These are phyloP conservation scores for Botrytis squamosa DNA, from an alignment of 2,329 filamentous ascomycete genomes.

Conservation along the genomic window DNA sequence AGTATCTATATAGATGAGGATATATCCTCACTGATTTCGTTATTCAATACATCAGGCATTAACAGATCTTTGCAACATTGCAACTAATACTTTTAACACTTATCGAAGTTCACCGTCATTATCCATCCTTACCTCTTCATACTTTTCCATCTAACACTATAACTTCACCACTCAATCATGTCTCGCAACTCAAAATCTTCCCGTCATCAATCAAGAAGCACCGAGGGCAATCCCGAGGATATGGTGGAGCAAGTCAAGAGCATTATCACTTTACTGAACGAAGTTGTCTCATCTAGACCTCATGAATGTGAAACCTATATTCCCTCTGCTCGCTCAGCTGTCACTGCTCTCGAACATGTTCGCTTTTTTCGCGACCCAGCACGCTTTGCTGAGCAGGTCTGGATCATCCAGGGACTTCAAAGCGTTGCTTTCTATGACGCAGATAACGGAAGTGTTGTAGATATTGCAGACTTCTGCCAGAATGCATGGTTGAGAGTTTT, in stretches of 20 bases:
- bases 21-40: neutral
- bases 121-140: neutral
- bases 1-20: constrained; percentile 11
- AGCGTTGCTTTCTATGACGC: constrained; percentile 50
- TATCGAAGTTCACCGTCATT: neutral
- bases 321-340: constrained; percentile 43
- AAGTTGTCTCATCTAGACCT: constrained; percentile 31
- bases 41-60: neutral
- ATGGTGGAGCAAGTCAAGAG: constrained; percentile 35
- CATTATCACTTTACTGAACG: constrained; percentile 34
- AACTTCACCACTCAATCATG: constrained; percentile 10
- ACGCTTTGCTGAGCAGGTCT: constrained; percentile 42
- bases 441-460: constrained; percentile 46
- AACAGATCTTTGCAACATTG: neutral
- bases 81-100: neutral
- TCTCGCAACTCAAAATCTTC: constrained; percentile 33
- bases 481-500: constrained; percentile 47
- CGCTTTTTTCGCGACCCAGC: constrained; percentile 41
- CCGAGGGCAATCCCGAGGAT: constrained; percentile 28
- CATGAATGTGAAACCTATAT: constrained; percentile 38
- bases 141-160: neutral
- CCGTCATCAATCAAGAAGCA: constrained; percentile 28
- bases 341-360: constrained; percentile 42
- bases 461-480: constrained; percentile 51
- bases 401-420: constrained; percentile 48